Conservation (phyloP, 2,329 filamentous ascomycete genomes). For the Ascosphaera pollenicola region DNA sequence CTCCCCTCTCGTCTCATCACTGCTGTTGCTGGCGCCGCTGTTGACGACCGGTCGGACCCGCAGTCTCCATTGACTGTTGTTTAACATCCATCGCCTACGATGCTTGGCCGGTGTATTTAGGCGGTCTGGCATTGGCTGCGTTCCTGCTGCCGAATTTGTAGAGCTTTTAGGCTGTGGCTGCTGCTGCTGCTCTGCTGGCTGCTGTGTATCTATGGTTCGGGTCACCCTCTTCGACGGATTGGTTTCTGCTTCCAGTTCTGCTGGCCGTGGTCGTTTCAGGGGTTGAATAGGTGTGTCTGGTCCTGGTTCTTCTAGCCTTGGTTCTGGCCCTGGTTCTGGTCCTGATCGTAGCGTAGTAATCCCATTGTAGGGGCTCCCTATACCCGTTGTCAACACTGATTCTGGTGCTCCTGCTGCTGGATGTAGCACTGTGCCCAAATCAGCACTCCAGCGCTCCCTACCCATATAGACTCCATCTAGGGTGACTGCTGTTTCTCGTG, state of each 20-base stretch:
- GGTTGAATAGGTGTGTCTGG: neutral
- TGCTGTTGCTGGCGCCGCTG: constrained; percentile 10
- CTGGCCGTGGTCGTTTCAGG: neutral
- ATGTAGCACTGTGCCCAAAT: neutral
- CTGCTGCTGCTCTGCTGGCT: neutral
- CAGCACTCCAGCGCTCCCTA: neutral
- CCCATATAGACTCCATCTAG: neutral
- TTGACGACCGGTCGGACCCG: constrained; percentile 34
- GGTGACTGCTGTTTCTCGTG: neutral
- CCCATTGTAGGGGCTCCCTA: neutral
- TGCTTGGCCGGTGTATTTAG: constrained; percentile 12
- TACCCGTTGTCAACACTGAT: neutral
- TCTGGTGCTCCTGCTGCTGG: neutral
- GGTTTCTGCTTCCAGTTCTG: neutral
- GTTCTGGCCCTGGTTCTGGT: neutral
- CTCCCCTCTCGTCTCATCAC: neutral
- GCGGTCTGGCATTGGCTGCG: neutral
- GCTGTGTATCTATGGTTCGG: neutral
- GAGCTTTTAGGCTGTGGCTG: neutral
- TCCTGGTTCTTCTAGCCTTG: neutral
- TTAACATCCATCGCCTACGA: constrained; percentile 35
- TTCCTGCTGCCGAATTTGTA: neutral
- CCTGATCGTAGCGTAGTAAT: neutral
- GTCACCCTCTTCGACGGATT: neutral
- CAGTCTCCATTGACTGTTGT: constrained; percentile 49